Conservation (phyloP, 768 basidiomycete species). For the Tricholoma flavovirens region DNA sequence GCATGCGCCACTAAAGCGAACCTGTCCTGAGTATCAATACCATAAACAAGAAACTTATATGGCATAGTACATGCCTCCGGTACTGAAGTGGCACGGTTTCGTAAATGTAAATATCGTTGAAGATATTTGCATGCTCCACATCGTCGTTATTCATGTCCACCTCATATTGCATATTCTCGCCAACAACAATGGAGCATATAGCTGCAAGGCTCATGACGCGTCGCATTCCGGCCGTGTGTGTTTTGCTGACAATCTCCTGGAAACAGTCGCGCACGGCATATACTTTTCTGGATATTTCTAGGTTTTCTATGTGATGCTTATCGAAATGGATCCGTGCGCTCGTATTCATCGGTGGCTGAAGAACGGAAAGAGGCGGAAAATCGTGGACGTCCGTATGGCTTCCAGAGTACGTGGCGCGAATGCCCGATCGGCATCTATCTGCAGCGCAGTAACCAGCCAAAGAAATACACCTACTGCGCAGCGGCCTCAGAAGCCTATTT, state of each 20-base stretch:
- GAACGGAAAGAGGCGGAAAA: constrained; percentile 29
- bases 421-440: not conserved
- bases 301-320: constrained; percentile 25
- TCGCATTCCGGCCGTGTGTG: constrained; percentile 6
- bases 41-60: not conserved
- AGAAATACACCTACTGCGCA: constrained; percentile 19
- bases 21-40: constrained; percentile 22
- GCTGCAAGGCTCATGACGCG: constrained; percentile 32
- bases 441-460: constrained; percentile 12
- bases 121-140: constrained; percentile 21
- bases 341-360: constrained; percentile 31
- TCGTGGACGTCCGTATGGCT: not conserved
- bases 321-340: constrained; percentile 29
- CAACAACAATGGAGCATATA: constrained; percentile 43
- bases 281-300: constrained; percentile 42
- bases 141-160: constrained; percentile 20
- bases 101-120: constrained; percentile 46
- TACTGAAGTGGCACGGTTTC: constrained; percentile 46
- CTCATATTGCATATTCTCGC: constrained; percentile 37
- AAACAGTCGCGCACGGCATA: constrained; percentile 54
- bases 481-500: constrained; percentile 19
- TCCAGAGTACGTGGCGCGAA: not conserved
- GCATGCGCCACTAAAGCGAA: constrained; percentile 49
- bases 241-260: constrained; percentile 41
- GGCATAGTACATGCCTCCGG: constrained; percentile 41